These are phyloP conservation scores for Bipolaris bicolor DNA, from an alignment of 2,329 filamentous ascomycete species.

Conservation along the genomic window DNA sequence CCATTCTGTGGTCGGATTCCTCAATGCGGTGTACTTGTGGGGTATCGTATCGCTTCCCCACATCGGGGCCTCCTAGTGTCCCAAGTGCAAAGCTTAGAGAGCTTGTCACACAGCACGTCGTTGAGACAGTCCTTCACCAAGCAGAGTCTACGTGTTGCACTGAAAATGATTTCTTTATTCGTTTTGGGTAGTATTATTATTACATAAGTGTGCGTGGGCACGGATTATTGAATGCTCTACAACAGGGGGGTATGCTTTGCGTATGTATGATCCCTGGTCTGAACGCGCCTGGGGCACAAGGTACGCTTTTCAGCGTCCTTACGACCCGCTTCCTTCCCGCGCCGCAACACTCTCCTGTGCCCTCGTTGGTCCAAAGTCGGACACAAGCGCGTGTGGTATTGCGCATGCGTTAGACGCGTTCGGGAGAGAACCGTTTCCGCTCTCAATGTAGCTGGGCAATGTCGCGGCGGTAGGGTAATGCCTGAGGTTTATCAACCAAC, in stretches of 20 bases:
- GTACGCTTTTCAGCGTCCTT: neutral
- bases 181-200: conserved; percentile 2
- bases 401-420: conserved; percentile 6
- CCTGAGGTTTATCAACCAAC: neutral
- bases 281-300: neutral
- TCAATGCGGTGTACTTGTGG: conserved; percentile 2
- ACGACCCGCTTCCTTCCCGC: conserved; percentile 8
- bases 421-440: neutral
- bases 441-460: neutral
- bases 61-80: neutral
- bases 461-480: neutral
- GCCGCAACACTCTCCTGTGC: neutral
- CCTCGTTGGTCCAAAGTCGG: conserved; percentile 27
- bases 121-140: neutral
- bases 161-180: neutral
- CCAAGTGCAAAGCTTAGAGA: neutral
- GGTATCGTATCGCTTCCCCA: conserved; percentile 11
- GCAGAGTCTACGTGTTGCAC: neutral
- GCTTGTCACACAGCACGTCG: conserved; percentile 1
- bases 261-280: neutral
- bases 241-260: neutral
- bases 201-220: neutral
- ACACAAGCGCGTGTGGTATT: conserved; percentile 1
- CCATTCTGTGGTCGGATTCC: conserved; percentile 20
- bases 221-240: neutral